Percentiles rank a stretch among this genome's conserved stretches.
phyloP scores from a whole-genome alignment of 1,284 basidiomycete genomes.

The Sporisorium scitamineum region DNA sequence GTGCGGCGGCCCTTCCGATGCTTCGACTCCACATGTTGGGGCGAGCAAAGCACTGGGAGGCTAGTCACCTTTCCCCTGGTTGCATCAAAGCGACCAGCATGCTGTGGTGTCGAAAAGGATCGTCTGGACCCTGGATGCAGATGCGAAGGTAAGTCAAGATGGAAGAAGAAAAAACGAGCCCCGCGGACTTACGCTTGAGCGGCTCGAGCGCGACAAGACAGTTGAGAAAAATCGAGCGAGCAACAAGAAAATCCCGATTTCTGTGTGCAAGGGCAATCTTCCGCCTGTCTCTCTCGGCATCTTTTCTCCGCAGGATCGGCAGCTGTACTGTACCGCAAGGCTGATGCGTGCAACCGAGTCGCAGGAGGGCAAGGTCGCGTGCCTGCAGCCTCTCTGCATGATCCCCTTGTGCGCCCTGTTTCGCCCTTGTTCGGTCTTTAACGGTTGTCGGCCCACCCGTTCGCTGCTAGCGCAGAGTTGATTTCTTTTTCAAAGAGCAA shows the following conservation, averaged over 20 bases:
- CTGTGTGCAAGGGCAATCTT: background rate
- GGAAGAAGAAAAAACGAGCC: conserved; percentile 1
- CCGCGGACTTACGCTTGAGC: conserved; percentile 1
- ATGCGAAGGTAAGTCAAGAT: background rate
- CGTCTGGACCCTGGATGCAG: background rate
- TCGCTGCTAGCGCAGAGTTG: too few relatives aligned
- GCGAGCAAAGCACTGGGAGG: background rate
- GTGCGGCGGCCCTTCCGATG: conserved; percentile 2
- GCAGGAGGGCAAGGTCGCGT: too few relatives aligned
- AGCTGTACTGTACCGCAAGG: background rate
- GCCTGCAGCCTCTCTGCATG: too few relatives aligned
- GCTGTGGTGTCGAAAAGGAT: background rate
- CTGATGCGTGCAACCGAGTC: background rate
- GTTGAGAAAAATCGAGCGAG: background rate
- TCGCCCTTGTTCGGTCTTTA: too few relatives aligned
- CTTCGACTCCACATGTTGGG: conserved; percentile 11
- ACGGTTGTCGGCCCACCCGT: too few relatives aligned
- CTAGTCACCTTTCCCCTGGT: background rate
- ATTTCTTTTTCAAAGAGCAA: too few relatives aligned
- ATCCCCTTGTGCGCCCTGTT: background rate
- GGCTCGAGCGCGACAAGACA: background rate
- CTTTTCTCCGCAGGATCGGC: background rate
- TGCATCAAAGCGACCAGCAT: background rate
- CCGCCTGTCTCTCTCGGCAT: too few relatives aligned
- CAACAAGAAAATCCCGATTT: background rate